These are phyloP conservation scores for Ophiostoma perfectum DNA, from an alignment of 2,329 filamentous ascomycete species.

Conservation along the genomic window DNA sequence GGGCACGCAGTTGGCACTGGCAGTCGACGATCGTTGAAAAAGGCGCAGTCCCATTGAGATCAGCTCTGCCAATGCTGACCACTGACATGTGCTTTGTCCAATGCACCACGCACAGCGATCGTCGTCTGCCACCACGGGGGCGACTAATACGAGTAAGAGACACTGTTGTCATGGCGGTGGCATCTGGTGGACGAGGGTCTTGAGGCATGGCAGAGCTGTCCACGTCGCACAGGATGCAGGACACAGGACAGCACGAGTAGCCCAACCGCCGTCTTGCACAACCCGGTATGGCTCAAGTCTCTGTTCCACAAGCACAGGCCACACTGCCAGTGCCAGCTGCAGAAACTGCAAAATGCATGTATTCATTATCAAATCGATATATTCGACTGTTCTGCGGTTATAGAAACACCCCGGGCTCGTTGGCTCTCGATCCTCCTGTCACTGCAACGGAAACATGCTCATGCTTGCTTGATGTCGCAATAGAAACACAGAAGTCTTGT, in stretches of 20 bases:
- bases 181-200: background rate
- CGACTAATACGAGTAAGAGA: background rate
- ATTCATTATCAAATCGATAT: background rate
- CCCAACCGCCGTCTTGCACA: background rate
- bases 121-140: background rate
- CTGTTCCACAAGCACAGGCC: background rate
- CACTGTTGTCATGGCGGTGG: background rate
- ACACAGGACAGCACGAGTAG: background rate
- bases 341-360: background rate
- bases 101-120: background rate
- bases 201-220: background rate
- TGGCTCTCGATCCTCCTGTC: background rate
- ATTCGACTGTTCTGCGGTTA: background rate
- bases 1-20: background rate
- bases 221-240: background rate
- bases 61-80: conserved; percentile 12
- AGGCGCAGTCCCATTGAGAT: conserved; percentile 10
- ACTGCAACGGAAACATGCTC: background rate
- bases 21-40: conserved; percentile 4
- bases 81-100: conserved; percentile 2
- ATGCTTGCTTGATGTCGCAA: background rate
- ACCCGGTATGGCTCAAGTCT: background rate
- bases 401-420: background rate
- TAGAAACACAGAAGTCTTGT: conserved; percentile 6
- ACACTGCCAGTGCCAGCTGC: background rate